Conservation (phyloP, 2,329 filamentous ascomycete genomes). For the Fusarium dlaminii region DNA sequence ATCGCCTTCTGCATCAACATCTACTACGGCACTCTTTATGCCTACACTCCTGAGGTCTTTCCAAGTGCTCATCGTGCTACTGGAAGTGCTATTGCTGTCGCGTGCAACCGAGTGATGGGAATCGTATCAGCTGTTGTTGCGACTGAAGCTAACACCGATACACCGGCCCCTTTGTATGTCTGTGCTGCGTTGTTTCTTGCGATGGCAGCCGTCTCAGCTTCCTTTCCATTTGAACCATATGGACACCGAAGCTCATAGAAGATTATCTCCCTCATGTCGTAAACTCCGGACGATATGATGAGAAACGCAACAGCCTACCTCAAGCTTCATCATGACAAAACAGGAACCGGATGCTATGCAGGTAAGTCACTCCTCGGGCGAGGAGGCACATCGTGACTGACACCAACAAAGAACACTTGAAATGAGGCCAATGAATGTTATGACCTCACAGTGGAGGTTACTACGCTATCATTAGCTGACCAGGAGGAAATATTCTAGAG, state of each 20-base stretch:
- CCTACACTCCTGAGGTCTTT: conserved; percentile 71
- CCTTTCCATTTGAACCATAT: conserved; percentile 21
- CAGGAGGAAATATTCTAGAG: fast-evolving
- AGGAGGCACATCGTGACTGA: neutral
- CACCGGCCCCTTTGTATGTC: conserved; percentile 72
- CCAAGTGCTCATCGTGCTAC: conserved; percentile 77
- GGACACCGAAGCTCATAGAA: neutral
- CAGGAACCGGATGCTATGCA: neutral
- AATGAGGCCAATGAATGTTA: neutral
- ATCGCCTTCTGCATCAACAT: conserved; percentile 72
- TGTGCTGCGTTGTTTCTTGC: conserved; percentile 72
- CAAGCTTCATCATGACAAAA: fast-evolving
- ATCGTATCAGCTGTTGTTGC: conserved; percentile 76
- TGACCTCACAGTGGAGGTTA: fast-evolving
- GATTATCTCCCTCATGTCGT: fast-evolving
- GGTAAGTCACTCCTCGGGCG: neutral
- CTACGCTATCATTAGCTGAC: fast-evolving
- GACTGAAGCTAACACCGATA: conserved; percentile 67
- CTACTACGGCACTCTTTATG: conserved; percentile 75
- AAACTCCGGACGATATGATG: fast-evolving
- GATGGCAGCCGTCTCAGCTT: conserved; percentile 56
- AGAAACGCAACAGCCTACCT: fast-evolving
- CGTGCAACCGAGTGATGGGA: conserved; percentile 77
- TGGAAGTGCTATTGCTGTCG: conserved; percentile 77
- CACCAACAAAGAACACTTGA: neutral